Evolutionary conservation across 2,329 filamentous ascomycete species (phyloP), one percentile per base, ranked within the genome.

Genomic region (Cytospora leucostoma): DNA sequence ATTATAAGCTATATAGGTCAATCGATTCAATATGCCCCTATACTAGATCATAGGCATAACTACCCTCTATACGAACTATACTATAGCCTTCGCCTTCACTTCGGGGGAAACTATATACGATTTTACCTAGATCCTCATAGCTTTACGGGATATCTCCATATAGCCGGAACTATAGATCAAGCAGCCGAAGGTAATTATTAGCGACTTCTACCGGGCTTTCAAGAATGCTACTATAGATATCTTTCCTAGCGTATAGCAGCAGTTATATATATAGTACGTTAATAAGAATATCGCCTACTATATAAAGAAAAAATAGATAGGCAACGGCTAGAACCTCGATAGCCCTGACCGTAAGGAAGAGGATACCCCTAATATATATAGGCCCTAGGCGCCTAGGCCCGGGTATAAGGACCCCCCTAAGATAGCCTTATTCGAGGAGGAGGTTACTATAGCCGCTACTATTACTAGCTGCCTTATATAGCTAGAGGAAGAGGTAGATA

Each of bases 191-290:
- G n/a, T 19, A 13, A 54, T 54, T 54, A 54, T 54, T 6, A 54
- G 17, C 5, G 11, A 54, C 32, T 54, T 54, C 13, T 54, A 35
- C n/a, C 15, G 27, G 51, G 27, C 19, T 15, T 34, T 54, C 17
- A 54, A 54, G 10, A 54, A 54, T 19, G 12, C 13, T 35, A 17
- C 15, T 8, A 5, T 3, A 1, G 11, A n/a, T n/a, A 34, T 54
- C 15, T 54, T 34, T n/a, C 7, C 8, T 34, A n/a, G 7, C 2
- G 2, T 35, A 35, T 54, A 54, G 19, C n/a, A 54, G 27, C 7
- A 54, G 13, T 11, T 54, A 17, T 54, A 54, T 54, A 54, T 54
- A 10, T 54, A 35, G 51, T 54, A 54, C n/a, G n/a, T 54, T 54
- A 54, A 54, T 54, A 54, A 54, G 27, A 54, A 54, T 35, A 19